phyloP scores from a whole-genome alignment of 2,329 filamentous ascomycete species.

The Aschersonia sp. region DNA sequence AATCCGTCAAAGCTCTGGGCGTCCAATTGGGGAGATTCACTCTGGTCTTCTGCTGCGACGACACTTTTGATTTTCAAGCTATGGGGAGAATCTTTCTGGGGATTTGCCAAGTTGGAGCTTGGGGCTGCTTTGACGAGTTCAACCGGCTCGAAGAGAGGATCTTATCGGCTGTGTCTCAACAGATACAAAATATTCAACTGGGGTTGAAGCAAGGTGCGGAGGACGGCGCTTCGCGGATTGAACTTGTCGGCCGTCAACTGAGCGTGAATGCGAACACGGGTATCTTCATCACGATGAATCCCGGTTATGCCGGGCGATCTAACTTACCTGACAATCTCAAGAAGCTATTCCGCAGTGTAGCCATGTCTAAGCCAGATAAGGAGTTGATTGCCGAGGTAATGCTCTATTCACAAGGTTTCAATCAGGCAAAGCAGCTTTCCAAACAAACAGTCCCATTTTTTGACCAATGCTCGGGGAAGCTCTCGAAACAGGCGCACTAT shows the following conservation, averaged over 20 bases:
- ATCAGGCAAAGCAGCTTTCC: slow-evolving; percentile 82
- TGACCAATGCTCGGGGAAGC: slow-evolving; percentile 63
- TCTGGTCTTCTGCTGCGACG: slow-evolving; percentile 97
- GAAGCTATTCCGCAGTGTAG: slow-evolving; percentile 97
- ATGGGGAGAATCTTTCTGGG: slow-evolving; percentile 99
- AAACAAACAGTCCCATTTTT: slow-evolving; percentile 98
- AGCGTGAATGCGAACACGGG: slow-evolving; percentile 86
- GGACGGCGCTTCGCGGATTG: slow-evolving; percentile 78
- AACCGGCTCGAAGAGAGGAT: slow-evolving; percentile 98
- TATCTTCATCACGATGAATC: slow-evolving; percentile 99
- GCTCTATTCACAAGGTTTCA: slow-evolving; percentile 99
- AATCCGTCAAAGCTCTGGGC: slow-evolving; percentile 96
- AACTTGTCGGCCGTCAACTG: slow-evolving; percentile 82
- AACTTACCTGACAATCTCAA: slow-evolving; percentile 98
- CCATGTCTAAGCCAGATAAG: slow-evolving; percentile 99
- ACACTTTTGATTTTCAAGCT: slow-evolving; percentile 98
- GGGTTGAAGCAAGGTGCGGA: slow-evolving; percentile 75
- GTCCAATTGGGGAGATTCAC: slow-evolving; percentile 95
- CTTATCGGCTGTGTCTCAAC: slow-evolving; percentile 92
- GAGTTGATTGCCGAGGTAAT: slow-evolving; percentile 99
- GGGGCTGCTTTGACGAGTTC: slow-evolving; percentile 99
- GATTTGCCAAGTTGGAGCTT: slow-evolving; percentile 97
- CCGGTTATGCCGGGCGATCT: slow-evolving; percentile 92
- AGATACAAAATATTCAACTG: slow-evolving; percentile 98
- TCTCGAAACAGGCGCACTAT: slow-evolving; percentile 97